Percentiles rank a stretch among this genome's conserved stretches.
These are phyloP conservation scores for Infundibulicybe gibba DNA, from an alignment of 768 basidiomycete species.

Conservation along the genomic window DNA sequence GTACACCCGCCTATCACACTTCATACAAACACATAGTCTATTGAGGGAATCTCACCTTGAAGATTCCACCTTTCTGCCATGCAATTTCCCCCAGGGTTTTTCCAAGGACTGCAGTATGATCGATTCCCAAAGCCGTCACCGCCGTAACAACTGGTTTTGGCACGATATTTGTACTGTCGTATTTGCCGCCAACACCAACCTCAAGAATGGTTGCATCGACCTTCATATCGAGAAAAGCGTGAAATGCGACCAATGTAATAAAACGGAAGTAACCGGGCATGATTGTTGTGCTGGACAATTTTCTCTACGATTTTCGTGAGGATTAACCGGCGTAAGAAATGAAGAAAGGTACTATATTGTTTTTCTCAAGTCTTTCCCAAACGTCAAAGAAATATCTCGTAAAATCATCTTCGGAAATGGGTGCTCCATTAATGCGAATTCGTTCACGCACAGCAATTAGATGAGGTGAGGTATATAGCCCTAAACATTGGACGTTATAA, in stretches of 20 bases:
- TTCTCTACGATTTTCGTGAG: constrained; percentile 31
- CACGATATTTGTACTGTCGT: constrained; percentile 95
- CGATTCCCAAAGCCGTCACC: constrained; percentile 86
- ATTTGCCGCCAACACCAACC: constrained; percentile 92
- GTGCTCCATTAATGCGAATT: constrained; percentile 88
- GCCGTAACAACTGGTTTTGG: constrained; percentile 89
- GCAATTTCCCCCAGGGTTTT: constrained; percentile 90
- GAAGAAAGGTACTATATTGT: constrained; percentile 45
- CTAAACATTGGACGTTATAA: constrained; percentile 31
- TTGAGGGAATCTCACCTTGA: constrained; percentile 56
- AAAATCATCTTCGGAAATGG: constrained; percentile 86
- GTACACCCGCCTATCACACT: constrained; percentile 59
- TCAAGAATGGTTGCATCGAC: constrained; percentile 93
- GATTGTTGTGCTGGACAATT: constrained; percentile 43
- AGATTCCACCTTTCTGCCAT: constrained; percentile 95
- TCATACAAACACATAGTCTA: background rate
- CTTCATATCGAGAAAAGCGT: constrained; percentile 77
- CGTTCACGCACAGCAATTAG: constrained; percentile 94
- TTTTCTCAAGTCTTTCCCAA: constrained; percentile 78
- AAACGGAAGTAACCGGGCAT: constrained; percentile 96
- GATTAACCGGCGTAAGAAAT: background rate
- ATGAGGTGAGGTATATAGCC: constrained; percentile 96
- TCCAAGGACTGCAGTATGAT: constrained; percentile 86
- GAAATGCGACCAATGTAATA: constrained; percentile 88
- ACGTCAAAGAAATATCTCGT: constrained; percentile 93